Evolutionary conservation across 2,329 filamentous ascomycete species (phyloP).

Genomic region (Ophioceras dolichostomum): DNA sequence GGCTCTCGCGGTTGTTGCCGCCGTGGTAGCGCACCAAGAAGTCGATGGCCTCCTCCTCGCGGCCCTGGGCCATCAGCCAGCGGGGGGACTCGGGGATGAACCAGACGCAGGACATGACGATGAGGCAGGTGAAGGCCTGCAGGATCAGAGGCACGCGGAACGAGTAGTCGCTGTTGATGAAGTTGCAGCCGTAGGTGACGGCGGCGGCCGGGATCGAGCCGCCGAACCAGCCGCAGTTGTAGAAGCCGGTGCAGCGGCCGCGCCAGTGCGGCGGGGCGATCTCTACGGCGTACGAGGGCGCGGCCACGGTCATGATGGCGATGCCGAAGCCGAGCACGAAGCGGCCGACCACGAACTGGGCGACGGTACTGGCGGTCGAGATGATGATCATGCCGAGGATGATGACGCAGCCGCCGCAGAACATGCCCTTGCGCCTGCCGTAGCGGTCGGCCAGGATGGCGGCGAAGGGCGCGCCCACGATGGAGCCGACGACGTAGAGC

Average conservation of each 20-base stretch:
- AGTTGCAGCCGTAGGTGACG: conserved; percentile 33
- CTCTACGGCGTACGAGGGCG: conserved; percentile 34
- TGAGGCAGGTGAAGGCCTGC: conserved; percentile 29
- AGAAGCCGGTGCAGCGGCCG: conserved; percentile 33
- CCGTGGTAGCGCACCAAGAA: conserved; percentile 30
- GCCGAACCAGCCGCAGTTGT: conserved; percentile 41
- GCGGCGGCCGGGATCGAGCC: conserved; percentile 36
- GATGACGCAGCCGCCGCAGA: conserved; percentile 27
- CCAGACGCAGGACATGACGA: conserved; percentile 23
- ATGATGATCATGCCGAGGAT: conserved; percentile 31
- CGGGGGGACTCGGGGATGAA: conserved; percentile 29
- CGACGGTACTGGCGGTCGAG: conserved; percentile 20
- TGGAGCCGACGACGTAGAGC: conserved; percentile 59
- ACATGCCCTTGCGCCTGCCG: conserved; percentile 33
- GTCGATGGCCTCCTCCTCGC: conserved; percentile 23
- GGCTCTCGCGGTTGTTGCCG: conserved; percentile 24
- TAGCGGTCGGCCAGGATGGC: conserved; percentile 30
- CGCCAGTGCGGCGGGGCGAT: conserved; percentile 37
- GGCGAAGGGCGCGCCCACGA: conserved; percentile 77
- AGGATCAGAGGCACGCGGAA: conserved; percentile 37
- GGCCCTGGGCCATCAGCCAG: conserved; percentile 27
- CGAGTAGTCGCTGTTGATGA: conserved; percentile 29
- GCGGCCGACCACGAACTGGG: conserved; percentile 31
- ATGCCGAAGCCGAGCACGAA: conserved; percentile 34
- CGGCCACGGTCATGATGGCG: conserved; percentile 33